Percentiles rank a stretch among this genome's conserved stretches.
phyloP scores from a whole-genome alignment of 148 eudicot genomes.

The Rhododendron kiyosumense region DNA sequence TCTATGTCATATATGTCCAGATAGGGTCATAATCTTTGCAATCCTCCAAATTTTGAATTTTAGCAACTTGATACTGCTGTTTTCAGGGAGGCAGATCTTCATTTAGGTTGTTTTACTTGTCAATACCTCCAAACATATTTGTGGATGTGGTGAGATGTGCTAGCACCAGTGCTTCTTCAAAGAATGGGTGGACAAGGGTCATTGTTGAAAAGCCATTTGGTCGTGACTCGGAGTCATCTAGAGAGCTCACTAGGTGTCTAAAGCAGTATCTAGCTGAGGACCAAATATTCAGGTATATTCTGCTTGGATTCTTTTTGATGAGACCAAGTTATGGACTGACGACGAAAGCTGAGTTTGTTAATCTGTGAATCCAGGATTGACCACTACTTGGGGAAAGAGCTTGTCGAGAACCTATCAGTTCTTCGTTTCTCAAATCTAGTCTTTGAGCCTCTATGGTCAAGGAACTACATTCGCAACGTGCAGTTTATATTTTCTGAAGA shows the following conservation, averaged over 20 bases:
- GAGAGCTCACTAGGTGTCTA: slow-evolving; percentile 53
- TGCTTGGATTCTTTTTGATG: background rate
- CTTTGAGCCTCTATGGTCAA: slow-evolving; percentile 82
- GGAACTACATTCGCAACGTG: slow-evolving; percentile 76
- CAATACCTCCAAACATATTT: slow-evolving; percentile 77
- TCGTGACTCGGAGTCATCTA: slow-evolving; percentile 62
- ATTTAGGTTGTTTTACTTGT: slow-evolving; percentile 77
- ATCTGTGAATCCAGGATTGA: slow-evolving; percentile 60
- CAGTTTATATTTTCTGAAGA: slow-evolving; percentile 86
- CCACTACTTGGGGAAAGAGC: slow-evolving; percentile 84
- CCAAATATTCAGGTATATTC: slow-evolving; percentile 71
- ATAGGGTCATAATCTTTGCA: background rate
- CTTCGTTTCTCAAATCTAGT: slow-evolving; percentile 92
- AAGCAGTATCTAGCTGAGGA: slow-evolving; percentile 65
- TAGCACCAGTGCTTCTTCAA: slow-evolving; percentile 53
- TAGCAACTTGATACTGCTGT: background rate
- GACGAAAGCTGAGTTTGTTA: background rate
- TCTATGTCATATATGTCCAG: background rate
- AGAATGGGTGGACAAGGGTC: slow-evolving; percentile 81
- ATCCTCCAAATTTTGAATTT: background rate
- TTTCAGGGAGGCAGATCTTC: slow-evolving; percentile 55
- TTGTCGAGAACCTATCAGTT: slow-evolving; percentile 79
- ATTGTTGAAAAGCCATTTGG: slow-evolving; percentile 98
- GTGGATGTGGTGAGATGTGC: slow-evolving; percentile 74
- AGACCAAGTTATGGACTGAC: background rate